These are phyloP conservation scores for Fusarium udum DNA, from an alignment of 2,329 filamentous ascomycete species.

Conservation along the genomic window DNA sequence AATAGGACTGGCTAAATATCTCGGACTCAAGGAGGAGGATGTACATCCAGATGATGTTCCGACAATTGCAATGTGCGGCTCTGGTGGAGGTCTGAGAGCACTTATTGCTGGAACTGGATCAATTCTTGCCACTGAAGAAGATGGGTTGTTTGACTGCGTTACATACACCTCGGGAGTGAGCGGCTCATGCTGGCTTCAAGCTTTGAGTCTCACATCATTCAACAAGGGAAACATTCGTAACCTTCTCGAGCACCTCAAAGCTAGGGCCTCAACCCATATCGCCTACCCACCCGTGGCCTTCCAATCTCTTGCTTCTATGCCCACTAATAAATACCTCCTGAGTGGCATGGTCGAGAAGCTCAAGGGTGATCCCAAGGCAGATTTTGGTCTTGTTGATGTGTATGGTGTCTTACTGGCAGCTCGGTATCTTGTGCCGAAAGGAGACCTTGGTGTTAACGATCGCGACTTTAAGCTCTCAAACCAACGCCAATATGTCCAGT, in stretches of 20 bases:
- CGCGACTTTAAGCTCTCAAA: slow-evolving; percentile 91
- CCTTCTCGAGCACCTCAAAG: slow-evolving; percentile 86
- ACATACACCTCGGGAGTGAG: slow-evolving; percentile 97
- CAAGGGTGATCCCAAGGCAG: slow-evolving; percentile 73
- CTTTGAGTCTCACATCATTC: slow-evolving; percentile 80
- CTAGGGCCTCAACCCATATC: slow-evolving; percentile 85
- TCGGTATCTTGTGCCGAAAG: slow-evolving; percentile 82
- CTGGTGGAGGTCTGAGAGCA: slow-evolving; percentile 88
- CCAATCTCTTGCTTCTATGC: slow-evolving; percentile 81
- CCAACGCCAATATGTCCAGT: slow-evolving; percentile 78
- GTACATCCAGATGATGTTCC: slow-evolving; percentile 95
- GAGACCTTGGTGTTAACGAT: slow-evolving; percentile 77
- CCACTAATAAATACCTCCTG: slow-evolving; percentile 91
- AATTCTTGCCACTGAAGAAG: slow-evolving; percentile 82
- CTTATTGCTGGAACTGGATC: slow-evolving; percentile 92
- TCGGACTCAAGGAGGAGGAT: slow-evolving; percentile 78
- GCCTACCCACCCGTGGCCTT: slow-evolving; percentile 90
- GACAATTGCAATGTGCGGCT: slow-evolving; percentile 92
- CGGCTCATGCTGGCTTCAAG: slow-evolving; percentile 94
- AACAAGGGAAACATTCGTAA: slow-evolving; percentile 71
- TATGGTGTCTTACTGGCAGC: slow-evolving; percentile 89
- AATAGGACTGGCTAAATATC: slow-evolving; percentile 81
- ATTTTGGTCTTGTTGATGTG: slow-evolving; percentile 91
- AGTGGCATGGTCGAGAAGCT: slow-evolving; percentile 91
- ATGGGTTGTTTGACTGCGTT: slow-evolving; percentile 90